Base-by-base conservation (phyloP, 768 basidiomycete species). In the Kwoniella sp. region DNA sequence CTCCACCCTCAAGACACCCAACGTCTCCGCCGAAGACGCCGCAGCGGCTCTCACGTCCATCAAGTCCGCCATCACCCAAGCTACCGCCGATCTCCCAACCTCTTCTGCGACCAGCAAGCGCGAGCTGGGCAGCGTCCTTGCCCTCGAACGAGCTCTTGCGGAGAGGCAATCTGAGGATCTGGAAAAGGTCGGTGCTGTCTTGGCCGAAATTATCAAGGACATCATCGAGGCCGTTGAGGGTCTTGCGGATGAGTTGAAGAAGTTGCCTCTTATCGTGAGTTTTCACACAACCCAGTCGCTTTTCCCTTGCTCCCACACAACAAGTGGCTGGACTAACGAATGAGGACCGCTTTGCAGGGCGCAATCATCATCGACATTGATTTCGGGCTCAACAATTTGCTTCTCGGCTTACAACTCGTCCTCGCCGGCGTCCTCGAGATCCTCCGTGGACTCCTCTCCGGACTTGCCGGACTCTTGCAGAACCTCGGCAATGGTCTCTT, bases 401-500 rank as follows among this genome's bases (percentile, higher is more conserved):
- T 68, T 33, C 53, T 65, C 24, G 63, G 52, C 36, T 58, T 68
- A n/a, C 52, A 65, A 44, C 25, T 68, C 36, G 57, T 68, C 46
- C 46, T 68, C 19, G 57, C 55, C 27, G 58, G 58, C 17, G 60
- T 65, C 25, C 51, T 69, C 33, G 51, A 59, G 10, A 36, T 53
- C 50, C 30, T 65, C 22, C 50, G 25, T 12, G 64, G 64, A 4
- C 56, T 69, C 19, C 55, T 69, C 33, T 21, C 25, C 2, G 61
- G 56, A 37, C 52, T 69, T 26, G 36, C 57, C 25, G 55, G 56
- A 17, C 30, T 69, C 12, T 49, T 69, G 30, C 19, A 47, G 9
- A 55, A 25, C 55, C 57, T 69, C 44, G 68, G 68, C 30, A 36
- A 44, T 26, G 68, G 60, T 19, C 33, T 65, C 7, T 46, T 65